phyloP scores from a whole-genome alignment of 202 grass and related monocot species.

The Bolboschoenoplectus hybrid region DNA sequence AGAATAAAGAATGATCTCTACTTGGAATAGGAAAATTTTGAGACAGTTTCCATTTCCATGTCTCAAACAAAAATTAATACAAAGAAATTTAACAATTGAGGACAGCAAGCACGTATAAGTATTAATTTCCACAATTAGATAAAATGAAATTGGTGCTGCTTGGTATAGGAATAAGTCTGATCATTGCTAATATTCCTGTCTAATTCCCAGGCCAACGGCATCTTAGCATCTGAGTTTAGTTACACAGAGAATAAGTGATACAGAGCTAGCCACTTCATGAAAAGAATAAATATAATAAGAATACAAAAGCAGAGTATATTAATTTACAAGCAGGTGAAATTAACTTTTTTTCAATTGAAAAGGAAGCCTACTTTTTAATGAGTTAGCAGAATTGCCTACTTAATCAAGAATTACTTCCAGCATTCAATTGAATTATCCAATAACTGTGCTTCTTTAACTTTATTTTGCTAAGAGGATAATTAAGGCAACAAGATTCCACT shows the following conservation, averaged over 20 bases:
- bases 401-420: not conserved
- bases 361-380: not conserved
- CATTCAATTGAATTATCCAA: conserved; percentile 6
- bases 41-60: not conserved
- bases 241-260: not conserved
- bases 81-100: conserved; percentile 4
- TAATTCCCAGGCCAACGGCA: not conserved
- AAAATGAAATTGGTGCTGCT: not conserved
- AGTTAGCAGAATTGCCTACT: not conserved
- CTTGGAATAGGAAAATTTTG: not conserved
- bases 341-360: conserved; percentile 4
- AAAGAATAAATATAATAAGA: not conserved
- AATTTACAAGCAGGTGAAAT: not conserved
- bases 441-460: conserved; percentile 15
- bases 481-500: not conserved
- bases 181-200: not conserved
- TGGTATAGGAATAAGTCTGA: not conserved
- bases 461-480: conserved; percentile 12
- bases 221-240: conserved; percentile 5
- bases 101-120: not conserved
- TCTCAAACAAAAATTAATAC: not conserved
- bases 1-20: not conserved
- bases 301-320: not conserved
- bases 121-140: not conserved
- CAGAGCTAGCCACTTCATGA: not conserved